Base-by-base conservation (phyloP, 2,329 filamentous ascomycete genomes). In the Colletotrichum filicis region DNA sequence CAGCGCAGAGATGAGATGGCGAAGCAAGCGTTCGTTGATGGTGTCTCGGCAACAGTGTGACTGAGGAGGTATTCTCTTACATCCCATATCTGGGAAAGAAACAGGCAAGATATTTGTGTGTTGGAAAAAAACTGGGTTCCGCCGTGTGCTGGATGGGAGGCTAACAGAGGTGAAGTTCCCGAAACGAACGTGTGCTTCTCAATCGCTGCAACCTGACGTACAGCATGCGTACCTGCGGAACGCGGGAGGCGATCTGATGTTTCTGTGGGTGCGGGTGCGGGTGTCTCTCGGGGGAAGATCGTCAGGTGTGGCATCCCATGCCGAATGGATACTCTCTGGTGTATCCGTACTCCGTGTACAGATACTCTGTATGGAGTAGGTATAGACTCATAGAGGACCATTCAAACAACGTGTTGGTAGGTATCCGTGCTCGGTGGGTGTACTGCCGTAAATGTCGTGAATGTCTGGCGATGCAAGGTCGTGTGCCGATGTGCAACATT, bases 401-500 rank as follows among this genome's bases (percentile, higher is more conserved):
- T 62, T 2, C 46, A 16, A 26, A 24, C 24, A 26, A 26, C 11
- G 5, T 24, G 5, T 16, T 32, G 24, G 26, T 61, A 42, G 24
- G n/a, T 22, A 49, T 22, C 42, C 19, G 42, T 49, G 19, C 42
- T 3, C 8, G 8, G 30, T 49, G 16, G 16, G 42, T 49, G 42
- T n/a, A 19, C 37, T 46, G 37, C 37, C 14, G 37, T n/a, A 8
- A 12, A 5, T 12, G 32, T 35, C 32, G 32, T 35, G 42, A n/a
- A n/a, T 8, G 42, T 49, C 37, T 19, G 56, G 30, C 14, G 37
- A 42, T 26, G 11, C 59, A 55, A 30, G 24, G 42, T 28, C 62
- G 14, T 53, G 62, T 66, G 68, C 55, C 53, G 59, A 53, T 55
- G 69, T 72, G 57, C 53, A 60, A 64, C 70, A 22, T 46, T 35